Evolutionary conservation across 2,329 filamentous ascomycete genomes (phyloP).

Genomic region (Elsinoe fawcettii): DNA sequence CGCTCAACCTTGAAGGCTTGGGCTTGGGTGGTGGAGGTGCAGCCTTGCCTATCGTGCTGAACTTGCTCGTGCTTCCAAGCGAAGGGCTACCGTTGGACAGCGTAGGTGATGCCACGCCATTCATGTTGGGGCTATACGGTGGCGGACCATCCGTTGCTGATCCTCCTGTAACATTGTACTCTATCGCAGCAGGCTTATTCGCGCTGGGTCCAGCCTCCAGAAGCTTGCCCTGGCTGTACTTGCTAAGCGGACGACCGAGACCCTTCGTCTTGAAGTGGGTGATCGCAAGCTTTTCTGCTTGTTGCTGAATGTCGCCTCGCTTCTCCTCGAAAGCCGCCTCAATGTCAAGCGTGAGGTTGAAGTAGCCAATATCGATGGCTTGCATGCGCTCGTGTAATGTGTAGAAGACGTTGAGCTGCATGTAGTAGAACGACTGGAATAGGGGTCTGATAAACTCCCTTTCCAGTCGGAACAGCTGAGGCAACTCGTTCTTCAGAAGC

Average conservation of each 20-base stretch:
- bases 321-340: conserved; percentile 87
- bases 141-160: conserved; percentile 24
- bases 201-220: conserved; percentile 20
- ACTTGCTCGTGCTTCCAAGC: conserved; percentile 29
- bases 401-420: conserved; percentile 99
- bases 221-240: conserved; percentile 26
- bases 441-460: conserved; percentile 91
- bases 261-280: conserved; percentile 84
- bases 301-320: conserved; percentile 78
- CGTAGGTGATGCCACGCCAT: conserved; percentile 18
- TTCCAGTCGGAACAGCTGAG: conserved; percentile 82
- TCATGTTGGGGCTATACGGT: conserved; percentile 30
- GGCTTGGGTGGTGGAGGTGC: conserved; percentile 45
- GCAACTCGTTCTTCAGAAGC: conserved; percentile 88
- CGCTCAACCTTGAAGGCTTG: conserved; percentile 65
- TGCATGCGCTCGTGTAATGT: conserved; percentile 98
- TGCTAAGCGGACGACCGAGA: conserved; percentile 23
- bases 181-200: conserved; percentile 12
- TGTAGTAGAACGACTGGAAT: conserved; percentile 99
- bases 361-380: conserved; percentile 92
- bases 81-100: conserved; percentile 17
- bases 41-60: conserved; percentile 42
- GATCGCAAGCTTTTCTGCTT: conserved; percentile 74
- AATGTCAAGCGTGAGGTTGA: conserved; percentile 82
- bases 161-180: conserved; percentile 8